Conservation (phyloP, 2,329 filamentous ascomycete genomes). For the Scleromitrula shiraiana region DNA sequence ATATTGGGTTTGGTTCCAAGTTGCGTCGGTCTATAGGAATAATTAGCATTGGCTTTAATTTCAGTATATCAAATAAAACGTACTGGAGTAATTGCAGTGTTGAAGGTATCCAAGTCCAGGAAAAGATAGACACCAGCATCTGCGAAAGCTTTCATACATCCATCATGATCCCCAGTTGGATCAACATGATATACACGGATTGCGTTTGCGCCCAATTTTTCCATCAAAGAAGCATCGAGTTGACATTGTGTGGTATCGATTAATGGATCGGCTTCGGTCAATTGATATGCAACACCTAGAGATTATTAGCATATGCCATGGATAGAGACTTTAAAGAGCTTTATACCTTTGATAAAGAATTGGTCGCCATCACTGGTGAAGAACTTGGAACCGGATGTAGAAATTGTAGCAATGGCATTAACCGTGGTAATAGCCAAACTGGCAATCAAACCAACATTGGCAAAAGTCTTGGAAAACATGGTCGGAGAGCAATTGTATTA, state of each 20-base stretch:
- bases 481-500: conserved; percentile 3
- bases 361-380: conserved; percentile 74
- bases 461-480: conserved; percentile 23
- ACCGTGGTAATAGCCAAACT: conserved; percentile 20
- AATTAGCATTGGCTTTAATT: conserved; percentile 7
- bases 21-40: conserved; percentile 42
- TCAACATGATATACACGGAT: conserved; percentile 89
- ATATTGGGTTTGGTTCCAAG: conserved; percentile 68
- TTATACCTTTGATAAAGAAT: conserved; percentile 73
- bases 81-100: conserved; percentile 59
- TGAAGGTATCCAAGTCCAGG: conserved; percentile 72
- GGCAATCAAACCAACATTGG: conserved; percentile 20
- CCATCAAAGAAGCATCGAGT: conserved; percentile 69
- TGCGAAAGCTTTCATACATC: conserved; percentile 73
- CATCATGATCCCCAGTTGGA: conserved; percentile 58
- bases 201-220: conserved; percentile 70
- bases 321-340: not conserved
- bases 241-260: conserved; percentile 67
- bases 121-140: conserved; percentile 78
- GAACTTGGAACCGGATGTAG: conserved; percentile 69
- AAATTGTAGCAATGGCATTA: conserved; percentile 39
- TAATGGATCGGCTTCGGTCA: conserved; percentile 61
- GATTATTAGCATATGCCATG: conserved; percentile 11
- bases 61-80: conserved; percentile 15
- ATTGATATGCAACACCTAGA: conserved; percentile 65